Base-by-base conservation (phyloP, 345 rosid species). In the Viola odorata region DNA sequence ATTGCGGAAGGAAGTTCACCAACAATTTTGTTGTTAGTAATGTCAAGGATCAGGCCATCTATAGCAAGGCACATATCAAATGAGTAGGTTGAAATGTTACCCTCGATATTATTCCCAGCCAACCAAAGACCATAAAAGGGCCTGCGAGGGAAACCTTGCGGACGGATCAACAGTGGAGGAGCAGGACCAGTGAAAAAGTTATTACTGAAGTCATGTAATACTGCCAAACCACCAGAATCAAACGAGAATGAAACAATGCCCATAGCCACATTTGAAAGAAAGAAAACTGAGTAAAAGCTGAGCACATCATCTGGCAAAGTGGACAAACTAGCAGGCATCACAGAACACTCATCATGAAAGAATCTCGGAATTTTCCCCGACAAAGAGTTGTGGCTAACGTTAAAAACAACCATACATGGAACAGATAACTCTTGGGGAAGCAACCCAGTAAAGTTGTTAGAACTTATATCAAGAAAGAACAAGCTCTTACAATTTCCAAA, bases 41-140 rank as follows among this genome's bases (percentile, higher is more conserved):
- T 44, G 63, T 80, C 77, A 42, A 80, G 69, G 53, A 77, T 63
- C 57, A 80, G 61, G 38, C 73, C 77, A 7, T 69, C 71, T 69
- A 80, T 63, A 50, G 53, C 41, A 68, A 9, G 72, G 63, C 84
- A 80, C n/a, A 37, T 5, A 49, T 71, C 74, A 58, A 80, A 77
- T 4, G 81, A 75, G 65, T 77, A 77, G 9, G 70, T 36, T 1
- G 81, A 65, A 58, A 80, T 53, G 50, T 77, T 71, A 5, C 81
- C 84, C 12, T 67, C 58, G 1, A 80, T 65, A 37, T 64, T 66
- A 61, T 80, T 80, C 61, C 66, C 69, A 57, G 53, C 52, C 68
- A 77, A 57, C 81, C 79, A 77, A 66, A 80, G 63, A 53, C 81
- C 81, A 54, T 80, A 80, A 17, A 64, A 61, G 64, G 84, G 77